Evolutionary conservation across 73 alveolate genomes (phyloP), one percentile per base, ranked within the genome.

Genomic region (Paramecium sexaurelia): DNA sequence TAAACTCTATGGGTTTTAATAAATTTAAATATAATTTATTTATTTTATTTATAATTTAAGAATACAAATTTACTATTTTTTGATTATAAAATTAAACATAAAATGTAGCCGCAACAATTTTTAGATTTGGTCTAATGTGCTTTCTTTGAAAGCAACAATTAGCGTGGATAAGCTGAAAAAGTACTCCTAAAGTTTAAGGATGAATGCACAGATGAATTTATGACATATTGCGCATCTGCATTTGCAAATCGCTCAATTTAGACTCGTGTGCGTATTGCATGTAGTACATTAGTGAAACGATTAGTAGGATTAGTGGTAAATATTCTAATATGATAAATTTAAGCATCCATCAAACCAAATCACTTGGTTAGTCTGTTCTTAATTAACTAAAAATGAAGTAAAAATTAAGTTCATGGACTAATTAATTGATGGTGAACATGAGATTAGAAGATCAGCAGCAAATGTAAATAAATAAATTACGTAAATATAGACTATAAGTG

Each of bases 381-480:
- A 19, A 33, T 13, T 33, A 11, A 37, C 86, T 71, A 71, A 37
- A 71, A 71, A 71, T 71, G 86, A 71, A 37, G 56, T 71, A 22
- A 71, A 71, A 71, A 27, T 37, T 19, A 71, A 32, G 56, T 71
- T 32, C 56, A 37, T 71, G 56, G 86, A 71, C 0, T 71, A 71
- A 71, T 71, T 71, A 37, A 36, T 71, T 0, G 86, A 71, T 71
- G 35, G 29, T 27, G 86, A 71, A 71, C 35, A 35, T 20, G 86
- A 71, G 37, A 71, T 71, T 20, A 71, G 86, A 71, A 71, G 86
- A 71, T 32, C 86, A 35, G 86, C 86, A 32, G 86, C 86, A 11
- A 71, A 71, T 36, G 86, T 71, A 71, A 68, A 36, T 71, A 51
- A 17, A 71, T 71, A 3, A 71, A 32, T n/a, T 35, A 7, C n/a